Evolutionary conservation across 371 early-diverging fungal species (phyloP).

Genomic region (Amoeboaphelidium protococcarum): DNA sequence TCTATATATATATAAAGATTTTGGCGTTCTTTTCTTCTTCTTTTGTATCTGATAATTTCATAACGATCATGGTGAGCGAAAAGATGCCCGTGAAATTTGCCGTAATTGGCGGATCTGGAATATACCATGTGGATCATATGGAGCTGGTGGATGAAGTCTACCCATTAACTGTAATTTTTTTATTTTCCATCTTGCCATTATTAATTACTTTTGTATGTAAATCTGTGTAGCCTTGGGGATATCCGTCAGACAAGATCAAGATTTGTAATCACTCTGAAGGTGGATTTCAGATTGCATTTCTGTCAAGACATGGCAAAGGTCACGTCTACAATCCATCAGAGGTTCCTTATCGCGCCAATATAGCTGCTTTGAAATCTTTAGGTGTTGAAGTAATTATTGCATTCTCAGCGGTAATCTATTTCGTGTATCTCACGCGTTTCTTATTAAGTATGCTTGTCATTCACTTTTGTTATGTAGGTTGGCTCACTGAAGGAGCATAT

Average conservation of each 20-base stretch:
- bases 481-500: constrained; percentile 80
- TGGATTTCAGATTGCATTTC: constrained; percentile 69
- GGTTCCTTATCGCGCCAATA: constrained; percentile 82
- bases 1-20: too few species aligned
- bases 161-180: constrained; percentile 31
- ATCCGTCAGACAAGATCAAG: constrained; percentile 38
- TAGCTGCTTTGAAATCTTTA: constrained; percentile 77
- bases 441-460: too few species aligned
- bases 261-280: constrained; percentile 8
- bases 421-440: too few species aligned
- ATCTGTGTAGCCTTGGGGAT: too few species aligned
- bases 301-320: constrained; percentile 82
- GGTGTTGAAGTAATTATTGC: constrained; percentile 79
- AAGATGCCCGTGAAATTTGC: too few species aligned
- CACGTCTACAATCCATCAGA: constrained; percentile 68
- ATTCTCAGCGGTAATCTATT: constrained; percentile 78
- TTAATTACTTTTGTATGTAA: neutral
- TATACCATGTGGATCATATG: constrained; percentile 69
- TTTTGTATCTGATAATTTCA: too few species aligned
- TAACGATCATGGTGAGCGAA: too few species aligned
- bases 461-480: too few species aligned
- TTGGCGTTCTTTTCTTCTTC: too few species aligned
- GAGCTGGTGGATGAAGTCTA: constrained; percentile 50
- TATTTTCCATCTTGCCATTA: neutral
- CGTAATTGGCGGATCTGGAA: constrained; percentile 77